Percentiles rank a stretch among this genome's conserved stretches.
Conservation (phyloP, 768 basidiomycete genomes). For the Pulveroboletus frians region DNA sequence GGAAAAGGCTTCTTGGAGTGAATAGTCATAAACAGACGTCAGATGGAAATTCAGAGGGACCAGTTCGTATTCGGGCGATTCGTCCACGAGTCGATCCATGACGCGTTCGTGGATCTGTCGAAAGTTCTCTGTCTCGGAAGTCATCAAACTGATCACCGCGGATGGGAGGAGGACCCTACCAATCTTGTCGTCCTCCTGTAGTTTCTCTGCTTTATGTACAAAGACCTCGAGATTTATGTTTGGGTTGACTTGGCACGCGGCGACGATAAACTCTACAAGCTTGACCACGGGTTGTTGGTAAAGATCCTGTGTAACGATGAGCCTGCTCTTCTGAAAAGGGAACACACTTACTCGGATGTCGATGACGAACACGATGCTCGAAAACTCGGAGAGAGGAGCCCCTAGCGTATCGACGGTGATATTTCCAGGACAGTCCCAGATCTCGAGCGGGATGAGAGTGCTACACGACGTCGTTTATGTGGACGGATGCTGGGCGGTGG, state of each 20-base stretch:
- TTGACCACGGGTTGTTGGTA: slow-evolving; percentile 81
- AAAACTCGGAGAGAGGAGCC: slow-evolving; percentile 69
- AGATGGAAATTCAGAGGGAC: slow-evolving; percentile 82
- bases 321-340: neutral
- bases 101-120: slow-evolving; percentile 86
- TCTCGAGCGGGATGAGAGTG: slow-evolving; percentile 86
- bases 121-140: slow-evolving; percentile 67
- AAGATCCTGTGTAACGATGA: slow-evolving; percentile 50
- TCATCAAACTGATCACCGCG: neutral
- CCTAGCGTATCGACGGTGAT: slow-evolving; percentile 75
- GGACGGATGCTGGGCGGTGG: neutral
- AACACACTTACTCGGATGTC: slow-evolving; percentile 73
- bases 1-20: slow-evolving; percentile 88
- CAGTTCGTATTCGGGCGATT: slow-evolving; percentile 69
- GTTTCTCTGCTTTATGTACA: slow-evolving; percentile 90
- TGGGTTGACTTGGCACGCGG: slow-evolving; percentile 71
- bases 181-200: slow-evolving; percentile 87
- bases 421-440: slow-evolving; percentile 94
- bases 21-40: slow-evolving; percentile 91
- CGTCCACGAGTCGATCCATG: slow-evolving; percentile 74
- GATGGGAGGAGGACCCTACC: slow-evolving; percentile 42
- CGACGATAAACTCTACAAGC: slow-evolving; percentile 75
- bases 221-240: slow-evolving; percentile 83
- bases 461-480: slow-evolving; percentile 36
- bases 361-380: slow-evolving; percentile 87